Evolutionary conservation across 2,329 filamentous ascomycete species (phyloP).

Genomic region (Alternaria incomplexa): DNA sequence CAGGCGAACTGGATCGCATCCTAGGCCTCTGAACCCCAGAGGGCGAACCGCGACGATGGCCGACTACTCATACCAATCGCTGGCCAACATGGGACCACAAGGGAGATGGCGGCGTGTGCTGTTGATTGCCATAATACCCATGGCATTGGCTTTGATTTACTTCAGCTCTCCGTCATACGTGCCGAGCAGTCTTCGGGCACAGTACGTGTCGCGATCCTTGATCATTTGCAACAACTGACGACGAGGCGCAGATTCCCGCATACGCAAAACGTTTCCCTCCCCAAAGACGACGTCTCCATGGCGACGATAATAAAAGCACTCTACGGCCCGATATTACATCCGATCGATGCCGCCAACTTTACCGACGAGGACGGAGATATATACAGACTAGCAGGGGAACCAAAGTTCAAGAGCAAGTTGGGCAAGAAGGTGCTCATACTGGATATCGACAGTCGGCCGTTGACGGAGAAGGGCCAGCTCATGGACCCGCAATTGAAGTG

Average conservation of each 20-base stretch:
- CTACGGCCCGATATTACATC: conserved; percentile 45
- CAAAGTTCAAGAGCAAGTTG: conserved; percentile 43
- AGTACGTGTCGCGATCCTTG: conserved; percentile 23
- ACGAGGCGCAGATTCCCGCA: conserved; percentile 26
- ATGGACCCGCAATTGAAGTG: conserved; percentile 46
- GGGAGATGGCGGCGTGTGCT: conserved; percentile 44
- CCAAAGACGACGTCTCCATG: conserved; percentile 41
- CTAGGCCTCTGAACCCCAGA: not conserved
- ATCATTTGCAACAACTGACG: not conserved
- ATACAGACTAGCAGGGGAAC: conserved; percentile 39
- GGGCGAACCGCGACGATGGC: conserved; percentile 16
- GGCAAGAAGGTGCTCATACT: conserved; percentile 47
- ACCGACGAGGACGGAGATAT: conserved; percentile 47
- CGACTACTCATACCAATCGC: conserved; percentile 39
- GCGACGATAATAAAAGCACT: conserved; percentile 46
- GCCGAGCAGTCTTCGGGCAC: conserved; percentile 23
- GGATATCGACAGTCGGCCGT: conserved; percentile 47
- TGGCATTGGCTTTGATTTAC: conserved; percentile 38
- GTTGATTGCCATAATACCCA: conserved; percentile 38
- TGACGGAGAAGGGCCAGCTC: conserved; percentile 43
- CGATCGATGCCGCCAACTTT: conserved; percentile 45
- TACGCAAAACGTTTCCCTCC: conserved; percentile 33
- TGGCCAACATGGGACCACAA: conserved; percentile 43
- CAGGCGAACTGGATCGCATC: not conserved
- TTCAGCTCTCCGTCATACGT: conserved; percentile 37